Percentiles rank a stretch among this genome's conserved stretches.
These are phyloP conservation scores for Crithidia thermophila DNA, from an alignment of 208 protist species.

Conservation along the genomic window DNA sequence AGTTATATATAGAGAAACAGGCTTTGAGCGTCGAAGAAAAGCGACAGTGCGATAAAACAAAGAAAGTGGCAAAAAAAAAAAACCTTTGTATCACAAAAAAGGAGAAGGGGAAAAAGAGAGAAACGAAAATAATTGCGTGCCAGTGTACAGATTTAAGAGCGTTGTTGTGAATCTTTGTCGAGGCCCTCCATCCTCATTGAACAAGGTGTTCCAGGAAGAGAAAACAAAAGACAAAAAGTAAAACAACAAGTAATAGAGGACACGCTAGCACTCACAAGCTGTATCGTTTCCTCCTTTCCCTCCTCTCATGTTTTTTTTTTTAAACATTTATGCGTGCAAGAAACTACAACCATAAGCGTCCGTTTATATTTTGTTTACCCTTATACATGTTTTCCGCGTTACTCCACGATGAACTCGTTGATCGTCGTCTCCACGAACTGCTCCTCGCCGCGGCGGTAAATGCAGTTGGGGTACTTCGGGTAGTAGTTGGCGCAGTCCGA, in stretches of 20 bases:
- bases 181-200: background rate
- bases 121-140: background rate
- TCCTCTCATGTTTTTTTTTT: background rate
- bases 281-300: too few relatives aligned
- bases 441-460: slow-evolving; percentile 40
- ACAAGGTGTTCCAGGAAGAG: background rate
- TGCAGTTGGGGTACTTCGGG: slow-evolving; percentile 33
- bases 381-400: background rate
- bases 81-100: background rate
- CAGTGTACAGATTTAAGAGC: background rate
- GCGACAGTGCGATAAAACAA: too few relatives aligned
- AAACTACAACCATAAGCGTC: too few relatives aligned
- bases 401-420: slow-evolving; percentile 53
- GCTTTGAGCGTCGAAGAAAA: too few relatives aligned
- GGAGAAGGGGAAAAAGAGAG: background rate
- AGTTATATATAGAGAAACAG: too few relatives aligned
- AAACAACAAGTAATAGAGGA: background rate
- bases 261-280: background rate
- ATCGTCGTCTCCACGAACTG: slow-evolving; percentile 50
- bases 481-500: slow-evolving; percentile 48
- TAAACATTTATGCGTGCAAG: too few relatives aligned
- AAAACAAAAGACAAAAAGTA: background rate
- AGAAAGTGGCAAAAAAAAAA: too few relatives aligned
- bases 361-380: background rate
- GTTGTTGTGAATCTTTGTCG: too few relatives aligned